A percentile compares a stretch with the other conserved stretches of the same genome.
These are phyloP conservation scores for Naganishia sp. DNA, from an alignment of 1,284 basidiomycete genomes.

Conservation along the genomic window DNA sequence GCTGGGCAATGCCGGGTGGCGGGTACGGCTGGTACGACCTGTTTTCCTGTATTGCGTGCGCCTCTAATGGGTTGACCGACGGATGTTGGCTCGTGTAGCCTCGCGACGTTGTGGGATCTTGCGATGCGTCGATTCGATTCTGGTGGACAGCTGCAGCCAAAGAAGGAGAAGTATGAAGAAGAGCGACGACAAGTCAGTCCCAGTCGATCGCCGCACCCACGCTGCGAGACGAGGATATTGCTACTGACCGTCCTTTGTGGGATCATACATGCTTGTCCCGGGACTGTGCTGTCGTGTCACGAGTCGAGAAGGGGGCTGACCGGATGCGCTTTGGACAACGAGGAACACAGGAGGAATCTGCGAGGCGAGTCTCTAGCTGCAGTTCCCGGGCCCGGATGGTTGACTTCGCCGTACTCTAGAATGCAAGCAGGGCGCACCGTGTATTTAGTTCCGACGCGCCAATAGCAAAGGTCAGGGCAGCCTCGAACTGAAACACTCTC, in stretches of 20 bases:
- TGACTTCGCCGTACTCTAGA: no score
- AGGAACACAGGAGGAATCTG: no score
- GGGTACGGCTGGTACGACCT: slow-evolving; percentile 6
- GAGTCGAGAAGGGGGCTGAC: no score
- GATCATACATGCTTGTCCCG: slow-evolving; percentile 17
- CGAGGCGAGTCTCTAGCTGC: no score
- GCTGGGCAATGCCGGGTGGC: background rate
- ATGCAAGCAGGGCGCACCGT: no score
- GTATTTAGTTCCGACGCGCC: no score
- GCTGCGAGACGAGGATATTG: background rate
- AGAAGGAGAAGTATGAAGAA: background rate
- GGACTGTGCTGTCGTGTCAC: no score
- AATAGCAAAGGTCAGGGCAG: no score
- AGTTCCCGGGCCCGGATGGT: no score
- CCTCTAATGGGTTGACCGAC: slow-evolving; percentile 3
- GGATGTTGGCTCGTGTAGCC: background rate
- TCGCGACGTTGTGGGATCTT: slow-evolving; percentile 4
- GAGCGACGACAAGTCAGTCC: background rate
- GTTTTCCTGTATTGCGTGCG: slow-evolving; percentile 3
- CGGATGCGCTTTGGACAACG: no score
- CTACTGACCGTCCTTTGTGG: slow-evolving; percentile 27
- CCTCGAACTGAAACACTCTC: no score
- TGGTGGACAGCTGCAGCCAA: background rate
- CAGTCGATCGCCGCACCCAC: background rate
- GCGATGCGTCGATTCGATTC: background rate